phyloP scores from a whole-genome alignment of 306 rosid genomes.

The Malus sylvestris region DNA sequence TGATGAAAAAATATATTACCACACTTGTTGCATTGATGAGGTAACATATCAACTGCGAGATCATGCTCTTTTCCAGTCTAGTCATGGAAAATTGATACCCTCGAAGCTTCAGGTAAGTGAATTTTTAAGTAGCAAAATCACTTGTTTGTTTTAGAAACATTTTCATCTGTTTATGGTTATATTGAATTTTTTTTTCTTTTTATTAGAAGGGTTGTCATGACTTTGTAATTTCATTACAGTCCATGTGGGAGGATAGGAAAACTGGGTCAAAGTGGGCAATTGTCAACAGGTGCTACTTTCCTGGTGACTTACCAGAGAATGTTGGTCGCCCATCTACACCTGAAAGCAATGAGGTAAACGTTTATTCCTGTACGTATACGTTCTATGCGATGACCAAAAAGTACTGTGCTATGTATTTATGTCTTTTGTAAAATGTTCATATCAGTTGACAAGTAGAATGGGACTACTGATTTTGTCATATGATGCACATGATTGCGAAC shows the following conservation, averaged over 20 bases:
- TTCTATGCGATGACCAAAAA: background rate
- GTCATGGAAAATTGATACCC: conserved; percentile 56
- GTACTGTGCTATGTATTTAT: background rate
- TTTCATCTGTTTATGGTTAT: conserved; percentile 5
- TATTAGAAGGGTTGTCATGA: background rate
- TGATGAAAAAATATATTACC: conserved; percentile 50
- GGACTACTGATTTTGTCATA: background rate
- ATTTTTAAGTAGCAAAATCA: conserved; percentile 12
- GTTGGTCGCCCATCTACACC: conserved; percentile 54
- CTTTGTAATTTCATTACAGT: conserved; percentile 45
- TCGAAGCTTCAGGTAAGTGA: conserved; percentile 78
- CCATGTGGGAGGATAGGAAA: conserved; percentile 81
- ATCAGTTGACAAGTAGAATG: conserved; percentile 6
- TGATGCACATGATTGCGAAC: background rate
- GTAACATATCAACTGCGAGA: conserved; percentile 57
- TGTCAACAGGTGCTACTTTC: conserved; percentile 69
- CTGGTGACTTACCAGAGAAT: conserved; percentile 74
- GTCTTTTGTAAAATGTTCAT: background rate
- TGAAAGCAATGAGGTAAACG: conserved; percentile 82
- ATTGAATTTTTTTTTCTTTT: background rate
- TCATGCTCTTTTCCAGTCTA: conserved; percentile 58
- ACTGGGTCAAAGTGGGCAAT: conserved; percentile 66
- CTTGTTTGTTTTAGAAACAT: conserved; percentile 15
- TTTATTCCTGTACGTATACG: background rate
- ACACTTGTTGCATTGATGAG: conserved; percentile 62